Percentiles rank a stretch among this genome's conserved stretches.
Conservation (phyloP, 2,329 filamentous ascomycete genomes). For the Elsinoe perseae region DNA sequence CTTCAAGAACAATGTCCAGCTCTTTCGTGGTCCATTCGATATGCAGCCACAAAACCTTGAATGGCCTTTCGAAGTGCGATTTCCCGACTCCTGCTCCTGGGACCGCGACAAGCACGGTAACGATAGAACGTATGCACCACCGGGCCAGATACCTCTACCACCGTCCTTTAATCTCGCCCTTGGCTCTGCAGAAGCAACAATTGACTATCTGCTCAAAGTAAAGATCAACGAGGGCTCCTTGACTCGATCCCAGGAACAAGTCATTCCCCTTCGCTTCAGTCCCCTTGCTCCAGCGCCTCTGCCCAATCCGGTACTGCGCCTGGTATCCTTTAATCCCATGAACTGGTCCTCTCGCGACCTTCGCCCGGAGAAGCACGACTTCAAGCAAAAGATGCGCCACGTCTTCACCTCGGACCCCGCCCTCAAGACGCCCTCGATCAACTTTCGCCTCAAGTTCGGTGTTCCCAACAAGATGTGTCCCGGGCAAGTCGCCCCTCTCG, state of each 20-base stretch:
- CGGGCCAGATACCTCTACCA: slow-evolving; percentile 1
- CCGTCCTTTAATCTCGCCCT: neutral
- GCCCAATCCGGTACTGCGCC: neutral
- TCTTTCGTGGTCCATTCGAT: slow-evolving; percentile 1
- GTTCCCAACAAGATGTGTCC: neutral
- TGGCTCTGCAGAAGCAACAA: neutral
- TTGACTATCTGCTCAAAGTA: slow-evolving; percentile 11
- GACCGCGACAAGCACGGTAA: neutral
- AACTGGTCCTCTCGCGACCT: neutral
- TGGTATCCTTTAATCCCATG: neutral
- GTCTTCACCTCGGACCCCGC: slow-evolving; percentile 11
- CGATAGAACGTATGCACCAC: neutral
- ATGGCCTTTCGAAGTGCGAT: slow-evolving; percentile 11
- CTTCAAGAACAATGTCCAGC: neutral
- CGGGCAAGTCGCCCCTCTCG: neutral
- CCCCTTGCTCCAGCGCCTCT: neutral
- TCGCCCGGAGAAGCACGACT: neutral
- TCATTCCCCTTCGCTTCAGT: neutral
- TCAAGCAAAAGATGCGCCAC: slow-evolving; percentile 14
- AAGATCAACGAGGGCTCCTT: slow-evolving; percentile 9
- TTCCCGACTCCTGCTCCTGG: neutral
- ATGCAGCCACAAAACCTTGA: slow-evolving; percentile 8
- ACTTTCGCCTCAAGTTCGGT: neutral
- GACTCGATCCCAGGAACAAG: neutral
- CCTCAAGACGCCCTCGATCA: slow-evolving; percentile 9